A percentile compares a stretch with the other conserved stretches of the same genome.
Conservation (phyloP, 169 alveolate species). For the Plasmodium yoelii region DNA sequence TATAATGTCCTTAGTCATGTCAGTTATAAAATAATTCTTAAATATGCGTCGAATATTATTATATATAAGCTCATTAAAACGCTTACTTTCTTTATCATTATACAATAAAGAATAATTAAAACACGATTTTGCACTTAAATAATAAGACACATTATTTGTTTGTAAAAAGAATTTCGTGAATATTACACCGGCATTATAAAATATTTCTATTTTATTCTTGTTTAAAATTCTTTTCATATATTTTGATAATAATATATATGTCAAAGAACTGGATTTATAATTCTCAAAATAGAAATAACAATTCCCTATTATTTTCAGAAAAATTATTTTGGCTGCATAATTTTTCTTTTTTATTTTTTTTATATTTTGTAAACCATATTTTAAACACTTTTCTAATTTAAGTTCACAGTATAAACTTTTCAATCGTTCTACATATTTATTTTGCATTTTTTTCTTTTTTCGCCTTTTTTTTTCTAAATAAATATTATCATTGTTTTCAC, state of each 20-base stretch:
- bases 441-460: slow-evolving; percentile 10
- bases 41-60: slow-evolving; percentile 21
- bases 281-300: slow-evolving; percentile 43
- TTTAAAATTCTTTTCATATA: slow-evolving; percentile 32
- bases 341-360: slow-evolving; percentile 38
- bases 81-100: slow-evolving; percentile 36
- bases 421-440: slow-evolving; percentile 31
- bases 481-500: not conserved
- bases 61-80: slow-evolving; percentile 30
- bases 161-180: slow-evolving; percentile 52
- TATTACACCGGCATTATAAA: slow-evolving; percentile 54
- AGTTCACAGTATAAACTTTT: slow-evolving; percentile 16
- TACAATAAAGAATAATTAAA: slow-evolving; percentile 43
- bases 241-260: slow-evolving; percentile 55
- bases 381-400: slow-evolving; percentile 61
- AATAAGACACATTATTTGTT: slow-evolving; percentile 31
- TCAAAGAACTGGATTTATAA: slow-evolving; percentile 49
- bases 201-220: slow-evolving; percentile 43
- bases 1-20: no score
- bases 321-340: slow-evolving; percentile 28
- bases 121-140: slow-evolving; percentile 40
- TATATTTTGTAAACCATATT: slow-evolving; percentile 35
- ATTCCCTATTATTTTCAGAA: slow-evolving; percentile 59
- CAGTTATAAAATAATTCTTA: slow-evolving; percentile 19
- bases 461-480: slow-evolving; percentile 2